Base-by-base conservation (phyloP, 192 early-diverging fungal species). In the Gamsiella multidivaricata region DNA sequence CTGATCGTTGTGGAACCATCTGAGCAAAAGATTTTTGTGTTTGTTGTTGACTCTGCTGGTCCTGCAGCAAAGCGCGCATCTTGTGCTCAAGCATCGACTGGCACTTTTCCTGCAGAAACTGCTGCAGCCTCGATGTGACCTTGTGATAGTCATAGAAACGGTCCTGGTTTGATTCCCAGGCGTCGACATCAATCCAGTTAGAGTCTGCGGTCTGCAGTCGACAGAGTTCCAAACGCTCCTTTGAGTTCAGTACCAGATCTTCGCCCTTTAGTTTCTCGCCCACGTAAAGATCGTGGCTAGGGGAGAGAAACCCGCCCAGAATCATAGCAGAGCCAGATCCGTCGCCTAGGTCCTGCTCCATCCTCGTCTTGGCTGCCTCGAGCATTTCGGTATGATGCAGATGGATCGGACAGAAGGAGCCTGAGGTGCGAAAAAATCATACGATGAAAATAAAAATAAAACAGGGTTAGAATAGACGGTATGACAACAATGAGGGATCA, bases 101-200 rank as follows among this genome's bases (percentile, higher is more conserved):
- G 36, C 74, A 78, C 15, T 47, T 50, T 5, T 81, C 79, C 45
- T 73, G 58, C 17, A 81, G 34, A 25, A 49, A 76, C 12, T 65
- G 41, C 32, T 75, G 71, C 31, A 81, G 55, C 2, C 80, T 26
- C 11, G 67, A 61, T 5, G 69, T 61, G 18, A 81, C 80, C 33
- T 76, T 66, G 61, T 54, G 51, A 41, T 65, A 76, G 43, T 70
- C 68, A 39, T 61, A 62, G 54, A 81, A 81, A 17, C 26, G 34
- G 31, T 58, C 54, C 43, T 74, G 63, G 29, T 18, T 81, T 31
- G 80, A 31, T 59, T 81, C 80, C 80, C 80, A 81, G 12, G 55
- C 36, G 36, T 76, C 71, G 8, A 81, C 80, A 57, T 81, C 80
- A 32, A 81, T 70, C 80, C 80, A 81, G 64, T 76, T 43, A 5